Base-by-base conservation (phyloP, 495 filamentous ascomycete species). In the Melanomma pulvis-pyrius region DNA sequence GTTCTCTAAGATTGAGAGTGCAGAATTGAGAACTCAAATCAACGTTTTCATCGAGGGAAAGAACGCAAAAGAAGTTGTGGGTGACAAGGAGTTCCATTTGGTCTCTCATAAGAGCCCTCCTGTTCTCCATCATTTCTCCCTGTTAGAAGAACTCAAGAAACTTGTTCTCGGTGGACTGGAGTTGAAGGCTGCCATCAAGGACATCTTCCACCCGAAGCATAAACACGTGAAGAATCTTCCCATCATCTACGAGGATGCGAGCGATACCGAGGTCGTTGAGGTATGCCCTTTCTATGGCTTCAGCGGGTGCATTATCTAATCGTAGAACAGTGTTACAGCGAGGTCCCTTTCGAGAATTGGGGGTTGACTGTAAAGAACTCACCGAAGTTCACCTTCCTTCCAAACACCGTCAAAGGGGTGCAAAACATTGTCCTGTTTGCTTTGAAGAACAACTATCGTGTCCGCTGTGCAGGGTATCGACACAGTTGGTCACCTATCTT, bases 401-500 rank as follows among this genome's bases (percentile, higher is more conserved):
- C 82, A 1, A 80, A 72, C 19, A 82, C 76, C 0, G 75, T 82
- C 47, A 63, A 71, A 12, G 82, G 79, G 17, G 61, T 84, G 0
- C 78, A 83, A 55, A 78, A 74, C 25, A 71, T 85, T 34, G 77
- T 84, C 22, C 71, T 67, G 22, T 77, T 70, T 36, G 80, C 82
- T 8, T 74, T 69, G 24, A 47, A 53, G n/a, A 69, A 77, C 25
- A 67, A 76, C 17, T 67, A 77, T 52, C 67, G 79, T 7, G 78
- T 84, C 1, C 76, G 82, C 25, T 81, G 75, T 25, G 71, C 74
- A 1, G 82, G 82, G 13, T 84, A 81, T 66, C 73, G 82, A 8
- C 82, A 85, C 64, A 78, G 74, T 2, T 84, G 82, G 82, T 70
- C 74, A 4, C 59, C 77, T 13, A 74, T 80, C 49, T 84, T 82